Evolutionary conservation across 345 rosid genomes (phyloP).

Genomic region (Rhodamnia rubescens): DNA sequence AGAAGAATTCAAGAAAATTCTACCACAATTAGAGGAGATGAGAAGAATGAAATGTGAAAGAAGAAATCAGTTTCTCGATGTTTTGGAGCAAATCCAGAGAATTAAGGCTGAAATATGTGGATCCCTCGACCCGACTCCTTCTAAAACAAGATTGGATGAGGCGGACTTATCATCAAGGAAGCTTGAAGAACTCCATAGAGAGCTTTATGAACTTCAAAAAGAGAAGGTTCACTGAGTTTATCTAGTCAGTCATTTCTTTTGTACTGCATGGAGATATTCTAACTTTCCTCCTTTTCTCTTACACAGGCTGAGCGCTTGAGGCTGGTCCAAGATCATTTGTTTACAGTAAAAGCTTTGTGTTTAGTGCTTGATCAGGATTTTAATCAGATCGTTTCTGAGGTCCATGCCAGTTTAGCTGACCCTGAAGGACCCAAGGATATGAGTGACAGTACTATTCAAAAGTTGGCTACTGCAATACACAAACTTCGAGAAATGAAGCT

Average conservation of each 20-base stretch:
- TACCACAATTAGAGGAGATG: conserved; percentile 92
- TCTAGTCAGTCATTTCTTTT: neutral
- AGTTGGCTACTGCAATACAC: conserved; percentile 30
- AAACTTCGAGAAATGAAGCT: conserved; percentile 60
- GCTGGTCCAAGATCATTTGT: conserved; percentile 41
- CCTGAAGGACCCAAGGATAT: conserved; percentile 41
- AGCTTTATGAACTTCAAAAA: conserved; percentile 52
- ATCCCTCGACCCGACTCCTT: conserved; percentile 16
- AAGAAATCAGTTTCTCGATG: conserved; percentile 66
- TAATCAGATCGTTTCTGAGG: conserved; percentile 32
- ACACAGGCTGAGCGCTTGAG: conserved; percentile 59
- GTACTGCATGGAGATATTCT: neutral
- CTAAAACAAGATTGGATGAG: conserved; percentile 37
- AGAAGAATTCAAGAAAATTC: conserved; percentile 59
- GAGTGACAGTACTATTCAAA: conserved; percentile 45
- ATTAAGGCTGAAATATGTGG: conserved; percentile 55
- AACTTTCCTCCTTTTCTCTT: neutral
- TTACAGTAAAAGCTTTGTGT: conserved; percentile 38
- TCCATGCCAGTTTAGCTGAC: conserved; percentile 49
- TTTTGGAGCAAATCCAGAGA: conserved; percentile 36
- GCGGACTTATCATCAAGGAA: conserved; percentile 67
- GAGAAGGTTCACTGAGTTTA: conserved; percentile 47
- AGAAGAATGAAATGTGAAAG: conserved; percentile 62
- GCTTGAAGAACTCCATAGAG: conserved; percentile 60
- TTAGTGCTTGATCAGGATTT: conserved; percentile 75